Base-by-base conservation (phyloP, 352 stramenopile genomes). In the Pythium volutum region DNA sequence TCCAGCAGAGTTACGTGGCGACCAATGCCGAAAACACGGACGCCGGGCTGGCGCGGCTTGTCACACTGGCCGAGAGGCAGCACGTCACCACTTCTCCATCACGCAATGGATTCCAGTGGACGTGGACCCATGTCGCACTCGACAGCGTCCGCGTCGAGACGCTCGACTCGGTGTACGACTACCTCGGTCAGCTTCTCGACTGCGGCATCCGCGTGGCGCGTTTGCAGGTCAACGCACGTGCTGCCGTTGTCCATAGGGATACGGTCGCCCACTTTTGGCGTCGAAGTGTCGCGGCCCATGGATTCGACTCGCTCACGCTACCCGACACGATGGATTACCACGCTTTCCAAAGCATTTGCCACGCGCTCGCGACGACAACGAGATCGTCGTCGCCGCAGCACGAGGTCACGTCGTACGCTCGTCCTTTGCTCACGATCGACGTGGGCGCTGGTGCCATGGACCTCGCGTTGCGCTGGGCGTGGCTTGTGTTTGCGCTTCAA, bases 1-100 rank as follows among this genome's bases (percentile, higher is more conserved):
- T 55, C 29, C 27, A 42, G 16, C 48, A 55, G 27, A 33, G 29
- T 33, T 33, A 33, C 29, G 4, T 4, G 4, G 29, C 9, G 29
- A 12, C 27, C 16, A 14, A 4, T 36, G 25, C 46, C 10, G 25
- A 15, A 6, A 3, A 16, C 18, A 20, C 11, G 5, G 14, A 8
- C 33, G 12, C 23, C 31, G 18, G 45, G 33, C 49, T 56, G n/a
- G 15, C 49, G 49, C 49, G 49, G 49, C 29, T 56, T 33, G 33
- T 46, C 31, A 20, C 23, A 10, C 18, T 56, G 16, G 49, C 49
- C 20, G 20, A 56, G 49, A 4, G 4, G 27, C 29, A 41, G 15
- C 26, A 12, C 20, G 20, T 8, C 16, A 3, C 18, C 15, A 14
- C 11, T 11, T 36, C 31, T 36, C 33, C 43, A 12, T 1, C 2